Percentiles rank a stretch among this genome's conserved stretches.
Evolutionary conservation across 495 filamentous ascomycete genomes (phyloP).

Genomic region (Beverwykella pulmonaria): DNA sequence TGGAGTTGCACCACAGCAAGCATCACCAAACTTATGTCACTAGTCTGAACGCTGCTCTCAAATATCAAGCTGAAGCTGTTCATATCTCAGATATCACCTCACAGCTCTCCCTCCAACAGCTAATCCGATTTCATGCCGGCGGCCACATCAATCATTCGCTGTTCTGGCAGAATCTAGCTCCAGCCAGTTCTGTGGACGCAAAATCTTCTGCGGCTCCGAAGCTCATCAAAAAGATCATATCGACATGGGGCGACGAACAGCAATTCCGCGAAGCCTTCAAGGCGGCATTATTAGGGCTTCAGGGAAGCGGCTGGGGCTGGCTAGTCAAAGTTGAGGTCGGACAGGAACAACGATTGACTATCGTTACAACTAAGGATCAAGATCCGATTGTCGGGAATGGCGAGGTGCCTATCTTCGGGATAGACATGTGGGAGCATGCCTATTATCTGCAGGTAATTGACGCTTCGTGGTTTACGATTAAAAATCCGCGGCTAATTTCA

Average conservation of each 20-base stretch:
- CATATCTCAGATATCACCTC: slow-evolving; percentile 34
- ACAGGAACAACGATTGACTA: slow-evolving; percentile 35
- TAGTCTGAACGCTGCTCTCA: slow-evolving; percentile 45
- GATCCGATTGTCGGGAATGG: slow-evolving; percentile 43
- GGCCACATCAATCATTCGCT: slow-evolving; percentile 51
- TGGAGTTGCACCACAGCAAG: slow-evolving; percentile 49
- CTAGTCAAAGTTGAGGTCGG: slow-evolving; percentile 38
- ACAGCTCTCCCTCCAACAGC: slow-evolving; percentile 39
- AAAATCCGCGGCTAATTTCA: neutral
- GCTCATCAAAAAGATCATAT: slow-evolving; percentile 41
- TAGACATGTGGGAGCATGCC: slow-evolving; percentile 52
- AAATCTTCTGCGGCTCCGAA: slow-evolving; percentile 38
- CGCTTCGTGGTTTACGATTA: neutral
- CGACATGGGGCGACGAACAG: slow-evolving; percentile 41
- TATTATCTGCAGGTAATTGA: slow-evolving; percentile 46
- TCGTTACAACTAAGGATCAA: slow-evolving; percentile 49
- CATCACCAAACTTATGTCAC: slow-evolving; percentile 51
- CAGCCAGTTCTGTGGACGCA: slow-evolving; percentile 35
- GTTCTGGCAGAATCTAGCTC: slow-evolving; percentile 49
- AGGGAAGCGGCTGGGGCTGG: slow-evolving; percentile 51
- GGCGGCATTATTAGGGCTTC: slow-evolving; percentile 43
- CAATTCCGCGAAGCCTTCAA: slow-evolving; percentile 45
- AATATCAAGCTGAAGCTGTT: slow-evolving; percentile 31
- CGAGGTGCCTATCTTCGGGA: slow-evolving; percentile 44
- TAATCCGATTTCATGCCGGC: slow-evolving; percentile 47